Base-by-base conservation (phyloP, 164 flowering plant species). In the Umbilicus rupestris region DNA sequence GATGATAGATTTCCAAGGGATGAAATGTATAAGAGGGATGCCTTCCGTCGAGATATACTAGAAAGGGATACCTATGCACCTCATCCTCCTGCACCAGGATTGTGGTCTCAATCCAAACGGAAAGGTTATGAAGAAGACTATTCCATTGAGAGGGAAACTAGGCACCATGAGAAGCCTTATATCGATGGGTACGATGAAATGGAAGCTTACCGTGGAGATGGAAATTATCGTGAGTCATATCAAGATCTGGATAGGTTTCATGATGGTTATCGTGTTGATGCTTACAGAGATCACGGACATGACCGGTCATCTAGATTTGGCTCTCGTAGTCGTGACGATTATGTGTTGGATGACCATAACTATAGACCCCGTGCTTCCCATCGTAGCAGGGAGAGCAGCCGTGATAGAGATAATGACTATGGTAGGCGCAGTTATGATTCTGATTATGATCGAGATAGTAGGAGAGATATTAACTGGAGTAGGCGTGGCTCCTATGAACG, bases 401-500 rank as follows among this genome's bases (percentile, higher is more conserved):
- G 82, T 71, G 99, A 94, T 59, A 89, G 86, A 73, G 97, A 92
- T 73, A 82, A 82, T 80, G 93, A 85, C 44, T 74, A 79, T 73
- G 82, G 85, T 15, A 79, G 94, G 64, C 80, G 75, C 62, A 82
- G 94, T 73, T 85, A 89, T 81, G 99, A 91, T 79, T 89, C 96
- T 68, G 97, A 94, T 70, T 77, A 86, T 80, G 97, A 94, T 0
- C 78, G 88, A 73, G 83, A 89, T 22, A 76, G 79, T 63, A 80
- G 86, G 71, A 87, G 91, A 78, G 96, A 91, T 42, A 72, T 82
- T 69, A 80, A 69, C 71, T 85, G 92, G 91, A 88, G 84, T 70
- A 74, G 88, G 71, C 97, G 81, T 67, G 90, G 73, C 19, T 93
- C 94, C 8, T 90, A 82, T 68, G 88, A 85, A 20, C 86, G 88